A percentile compares a stretch with the other conserved stretches of the same genome.
phyloP scores from a whole-genome alignment of 805 yeast genomes.

The Saccharomycopsis olivae region DNA sequence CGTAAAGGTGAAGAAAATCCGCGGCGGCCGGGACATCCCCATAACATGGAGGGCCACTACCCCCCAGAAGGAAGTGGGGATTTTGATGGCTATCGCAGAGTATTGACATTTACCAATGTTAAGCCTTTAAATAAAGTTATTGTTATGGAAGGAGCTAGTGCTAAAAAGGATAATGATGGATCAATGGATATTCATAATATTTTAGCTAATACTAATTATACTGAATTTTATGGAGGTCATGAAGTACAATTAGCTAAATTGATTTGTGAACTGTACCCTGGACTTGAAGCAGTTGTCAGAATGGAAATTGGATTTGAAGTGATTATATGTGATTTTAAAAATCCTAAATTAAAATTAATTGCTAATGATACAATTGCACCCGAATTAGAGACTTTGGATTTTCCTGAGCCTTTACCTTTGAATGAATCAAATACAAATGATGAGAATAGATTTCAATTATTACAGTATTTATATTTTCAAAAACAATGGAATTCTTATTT shows the following conservation, averaged over 20 bases:
- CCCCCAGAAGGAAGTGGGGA: too few relatives aligned
- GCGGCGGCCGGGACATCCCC: too few relatives aligned
- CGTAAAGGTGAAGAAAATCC: slow-evolving; percentile 2
- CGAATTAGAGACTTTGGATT: slow-evolving; percentile 28
- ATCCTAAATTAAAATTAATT: slow-evolving; percentile 35
- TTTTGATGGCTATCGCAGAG: too few relatives aligned
- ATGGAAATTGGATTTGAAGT: slow-evolving; percentile 54
- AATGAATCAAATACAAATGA: slow-evolving; percentile 19
- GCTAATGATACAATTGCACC: slow-evolving; percentile 33
- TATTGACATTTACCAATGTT: slow-evolving; percentile 38
- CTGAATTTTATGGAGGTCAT: slow-evolving; percentile 20
- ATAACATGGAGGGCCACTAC: too few relatives aligned
- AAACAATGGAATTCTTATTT: slow-evolving; percentile 17
- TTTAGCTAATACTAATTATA: slow-evolving; percentile 27
- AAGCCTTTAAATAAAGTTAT: slow-evolving; percentile 40
- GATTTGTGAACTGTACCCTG: slow-evolving; percentile 42
- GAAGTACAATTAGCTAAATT: slow-evolving; percentile 38
- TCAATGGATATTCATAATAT: slow-evolving; percentile 51
- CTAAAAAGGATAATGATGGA: slow-evolving; percentile 46
- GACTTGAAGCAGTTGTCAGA: slow-evolving; percentile 46
- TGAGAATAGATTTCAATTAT: slow-evolving; percentile 19
- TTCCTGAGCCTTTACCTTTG: slow-evolving; percentile 26
- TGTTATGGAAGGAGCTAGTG: slow-evolving; percentile 58
- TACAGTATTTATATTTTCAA: slow-evolving; percentile 16
- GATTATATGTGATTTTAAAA: slow-evolving; percentile 46